Base-by-base conservation (phyloP, 2,329 filamentous ascomycete species). In the Ceratocystis variospora region DNA sequence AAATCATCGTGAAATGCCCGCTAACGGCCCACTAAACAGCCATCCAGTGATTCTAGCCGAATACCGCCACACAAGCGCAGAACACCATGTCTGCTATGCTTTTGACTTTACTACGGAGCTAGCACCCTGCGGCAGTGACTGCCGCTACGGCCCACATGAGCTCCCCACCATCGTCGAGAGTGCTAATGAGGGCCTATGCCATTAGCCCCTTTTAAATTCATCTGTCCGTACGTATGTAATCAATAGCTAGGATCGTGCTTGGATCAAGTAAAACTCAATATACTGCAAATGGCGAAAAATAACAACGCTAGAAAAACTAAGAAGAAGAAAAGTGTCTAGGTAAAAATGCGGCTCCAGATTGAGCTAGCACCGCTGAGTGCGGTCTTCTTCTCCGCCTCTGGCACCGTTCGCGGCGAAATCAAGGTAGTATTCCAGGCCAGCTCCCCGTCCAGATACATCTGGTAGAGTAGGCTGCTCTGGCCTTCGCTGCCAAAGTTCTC, bases 361-460 rank as follows among this genome's bases (percentile, higher is more conserved):
- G 67, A 68, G 17, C 65, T 50, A 46, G 25, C 31, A 5, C 45
- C 63, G n/a, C 48, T 65, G 10, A 55, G 55, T 19, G 44, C 61
- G n/a, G 53, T 61, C 53, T 61, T 65, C n/a, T 65, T 65, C 15
- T 65, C 64, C 5, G 44, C 50, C 22, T 61, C 64, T 8, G 25
- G 17, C 46, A 22, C 22, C 25, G 12, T 22, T 48, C 44, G 59
- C 2, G 69, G 68, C 3, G 68, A 66, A 7, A 63, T 53, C 31
- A 84, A 71, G 0, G 80, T 77, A 2, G 79, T 83, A 66, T 84
- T 87, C 93, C 93, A 97, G 1, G 80, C 80, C 73, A 93, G 87
- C 55, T 83, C 76, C 1, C 91, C 93, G 73, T 96, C 88, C 19
- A 96, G 81, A 73, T 88, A 96, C 1, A 96, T 78, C 3, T 84